Evolutionary conservation across 202 grass and related monocot genomes (phyloP), one percentile per base, ranked within the genome.

Genomic region (Panicum hallii): DNA sequence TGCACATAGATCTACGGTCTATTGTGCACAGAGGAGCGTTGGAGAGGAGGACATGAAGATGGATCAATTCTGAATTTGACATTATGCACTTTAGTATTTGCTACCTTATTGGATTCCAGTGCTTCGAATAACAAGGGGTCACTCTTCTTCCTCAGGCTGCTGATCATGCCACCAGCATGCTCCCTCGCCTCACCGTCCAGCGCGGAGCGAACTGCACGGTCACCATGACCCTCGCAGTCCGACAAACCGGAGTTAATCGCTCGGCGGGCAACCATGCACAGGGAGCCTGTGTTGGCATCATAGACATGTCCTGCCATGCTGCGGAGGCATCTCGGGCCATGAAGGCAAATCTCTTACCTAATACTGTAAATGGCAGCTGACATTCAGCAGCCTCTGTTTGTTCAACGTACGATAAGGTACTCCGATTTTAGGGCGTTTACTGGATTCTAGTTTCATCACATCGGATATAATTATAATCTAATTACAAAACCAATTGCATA

Each of bases 371-470:
- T 0, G 0, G 34, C 92, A 97, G 81, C 88, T 86, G 69, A 97
- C 87, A 4, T 82, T 90, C 49, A 84, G 14, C 79, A 84, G 74
- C 60, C 49, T 1, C 0, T 83, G 77, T 15, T 36, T 53, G 5
- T 86, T 56, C 45, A 6, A 2, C 32, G 1, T 32, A 32, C 32
- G 32, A 32, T 3, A 32, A 32, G 2, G 32, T 32, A 32, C 2
- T 32, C 32, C 2, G 32, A 32, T 32, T 32, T 32, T 32, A 32
- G 32, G 2, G 32, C 1, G 26, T 26, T 26, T 26, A 0, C 26
- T n/a, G n/a, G n/a, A 1, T 26, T 26, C 1, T 26, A 26, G 26
- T 26, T 1, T 26, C 26, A 1, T 26, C 26, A 26, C 26, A 26
- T 26, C 1, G 26, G 26, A 26, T 26, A 26, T 26, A 26, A 26